phyloP scores from a whole-genome alignment of 805 yeast genomes.

The Torulaspora indica region DNA sequence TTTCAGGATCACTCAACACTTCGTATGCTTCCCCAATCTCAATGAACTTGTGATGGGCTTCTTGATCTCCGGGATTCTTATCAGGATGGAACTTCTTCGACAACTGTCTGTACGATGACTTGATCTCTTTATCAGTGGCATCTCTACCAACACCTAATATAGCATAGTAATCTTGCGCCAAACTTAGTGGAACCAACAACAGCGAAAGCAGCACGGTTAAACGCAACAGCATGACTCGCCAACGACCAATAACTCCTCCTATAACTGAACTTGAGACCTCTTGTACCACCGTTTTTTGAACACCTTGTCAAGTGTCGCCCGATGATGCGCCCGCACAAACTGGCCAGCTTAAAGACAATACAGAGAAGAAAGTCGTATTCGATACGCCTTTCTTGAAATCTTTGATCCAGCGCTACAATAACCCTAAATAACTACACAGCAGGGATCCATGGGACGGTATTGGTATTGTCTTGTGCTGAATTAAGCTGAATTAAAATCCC shows the following conservation, averaged over 20 bases:
- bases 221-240: slow-evolving; percentile 7
- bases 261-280: background rate
- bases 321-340: background rate
- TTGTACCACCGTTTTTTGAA: slow-evolving; percentile 2
- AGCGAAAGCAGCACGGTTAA: slow-evolving; percentile 7
- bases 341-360: background rate
- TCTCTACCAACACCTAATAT: slow-evolving; percentile 63
- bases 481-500: background rate
- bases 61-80: slow-evolving; percentile 77
- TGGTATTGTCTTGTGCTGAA: background rate
- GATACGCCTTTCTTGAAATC: background rate
- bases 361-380: background rate
- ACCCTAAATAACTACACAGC: background rate
- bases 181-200: slow-evolving; percentile 15
- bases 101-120: slow-evolving; percentile 74
- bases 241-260: too few relatives aligned
- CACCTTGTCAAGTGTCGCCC: slow-evolving; percentile 6
- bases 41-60: slow-evolving; percentile 79
- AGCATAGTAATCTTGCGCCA: slow-evolving; percentile 47
- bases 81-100: slow-evolving; percentile 92
- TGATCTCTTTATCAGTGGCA: slow-evolving; percentile 78
- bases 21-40: slow-evolving; percentile 94
- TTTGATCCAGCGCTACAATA: background rate
- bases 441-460: background rate
- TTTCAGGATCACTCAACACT: slow-evolving; percentile 66